phyloP scores from a whole-genome alignment of 352 stramenopile species.

The Phytophthora tubulina region DNA sequence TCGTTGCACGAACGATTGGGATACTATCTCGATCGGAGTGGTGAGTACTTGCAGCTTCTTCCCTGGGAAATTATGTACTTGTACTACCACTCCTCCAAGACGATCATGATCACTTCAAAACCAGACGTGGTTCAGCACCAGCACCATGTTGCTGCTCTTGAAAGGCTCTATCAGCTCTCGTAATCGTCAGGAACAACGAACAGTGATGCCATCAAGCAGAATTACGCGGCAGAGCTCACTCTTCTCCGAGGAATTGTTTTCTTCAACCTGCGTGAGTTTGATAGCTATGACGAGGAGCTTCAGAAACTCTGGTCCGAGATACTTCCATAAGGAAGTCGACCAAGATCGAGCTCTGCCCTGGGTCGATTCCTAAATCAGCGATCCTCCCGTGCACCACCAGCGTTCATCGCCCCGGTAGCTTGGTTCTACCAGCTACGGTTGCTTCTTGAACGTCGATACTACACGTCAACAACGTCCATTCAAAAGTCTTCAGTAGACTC shows the following conservation, averaged over 20 bases:
- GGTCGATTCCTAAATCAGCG: slow-evolving; percentile 16
- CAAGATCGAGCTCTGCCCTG: slow-evolving; percentile 21
- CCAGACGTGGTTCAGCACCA: neutral
- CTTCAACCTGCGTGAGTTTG: slow-evolving; percentile 42
- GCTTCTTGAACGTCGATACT: slow-evolving; percentile 36
- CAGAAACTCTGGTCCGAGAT: slow-evolving; percentile 41
- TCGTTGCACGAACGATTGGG: slow-evolving; percentile 43
- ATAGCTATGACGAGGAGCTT: slow-evolving; percentile 27
- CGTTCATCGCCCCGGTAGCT: slow-evolving; percentile 49
- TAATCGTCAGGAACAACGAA: neutral
- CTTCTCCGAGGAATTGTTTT: slow-evolving; percentile 47
- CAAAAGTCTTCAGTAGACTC: neutral
- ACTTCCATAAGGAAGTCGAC: slow-evolving; percentile 12
- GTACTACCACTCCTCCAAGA: slow-evolving; percentile 39
- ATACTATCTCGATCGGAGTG: slow-evolving; percentile 33
- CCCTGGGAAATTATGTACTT: slow-evolving; percentile 56
- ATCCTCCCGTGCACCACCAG: slow-evolving; percentile 9
- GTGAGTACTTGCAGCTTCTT: slow-evolving; percentile 44
- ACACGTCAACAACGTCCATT: neutral
- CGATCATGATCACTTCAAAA: neutral
- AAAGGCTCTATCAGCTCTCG: slow-evolving; percentile 21
- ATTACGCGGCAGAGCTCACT: slow-evolving; percentile 37
- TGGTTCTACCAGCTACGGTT: slow-evolving; percentile 52
- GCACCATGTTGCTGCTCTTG: slow-evolving; percentile 29
- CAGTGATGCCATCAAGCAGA: neutral